These are phyloP conservation scores for Pyrus hybrid DNA, from an alignment of 331 rosid species.

Conservation along the genomic window DNA sequence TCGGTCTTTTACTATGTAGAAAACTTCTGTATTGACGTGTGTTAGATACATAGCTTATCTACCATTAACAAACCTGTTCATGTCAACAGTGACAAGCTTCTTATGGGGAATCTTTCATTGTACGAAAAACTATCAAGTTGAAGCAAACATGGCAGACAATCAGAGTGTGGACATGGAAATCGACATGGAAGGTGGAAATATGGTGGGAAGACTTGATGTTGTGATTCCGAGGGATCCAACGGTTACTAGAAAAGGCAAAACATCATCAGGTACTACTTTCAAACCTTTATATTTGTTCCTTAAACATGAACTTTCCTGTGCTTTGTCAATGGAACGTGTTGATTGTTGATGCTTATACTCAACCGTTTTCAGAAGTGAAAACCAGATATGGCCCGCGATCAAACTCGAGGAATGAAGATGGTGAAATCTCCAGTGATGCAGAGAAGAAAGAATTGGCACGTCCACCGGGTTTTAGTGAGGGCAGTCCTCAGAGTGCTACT, in stretches of 20 bases:
- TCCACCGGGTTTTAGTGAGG: background rate
- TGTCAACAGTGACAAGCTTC: slow-evolving; percentile 12
- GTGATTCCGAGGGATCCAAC: slow-evolving; percentile 8
- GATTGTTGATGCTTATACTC: background rate
- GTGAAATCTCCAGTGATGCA: background rate
- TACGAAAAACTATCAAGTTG: background rate
- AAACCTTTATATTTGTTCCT: background rate
- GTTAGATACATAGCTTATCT: too few relatives aligned
- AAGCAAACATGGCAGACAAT: background rate
- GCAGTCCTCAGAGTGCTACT: background rate
- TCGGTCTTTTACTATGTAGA: too few relatives aligned
- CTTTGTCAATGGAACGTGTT: background rate
- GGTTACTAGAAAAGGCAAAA: background rate
- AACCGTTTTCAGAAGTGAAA: background rate
- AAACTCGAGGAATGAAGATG: background rate
- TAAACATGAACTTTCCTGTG: background rate
- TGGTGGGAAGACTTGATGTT: slow-evolving; percentile 26
- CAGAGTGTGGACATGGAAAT: slow-evolving; percentile 37
- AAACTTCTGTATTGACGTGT: background rate
- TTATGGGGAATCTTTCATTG: slow-evolving; percentile 56
- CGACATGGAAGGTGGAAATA: slow-evolving; percentile 43
- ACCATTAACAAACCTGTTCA: background rate
- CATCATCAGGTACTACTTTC: background rate
- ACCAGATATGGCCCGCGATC: background rate
- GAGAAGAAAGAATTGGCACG: background rate